phyloP scores from a whole-genome alignment of 495 filamentous ascomycete species.

The Penicillium lividum region DNA sequence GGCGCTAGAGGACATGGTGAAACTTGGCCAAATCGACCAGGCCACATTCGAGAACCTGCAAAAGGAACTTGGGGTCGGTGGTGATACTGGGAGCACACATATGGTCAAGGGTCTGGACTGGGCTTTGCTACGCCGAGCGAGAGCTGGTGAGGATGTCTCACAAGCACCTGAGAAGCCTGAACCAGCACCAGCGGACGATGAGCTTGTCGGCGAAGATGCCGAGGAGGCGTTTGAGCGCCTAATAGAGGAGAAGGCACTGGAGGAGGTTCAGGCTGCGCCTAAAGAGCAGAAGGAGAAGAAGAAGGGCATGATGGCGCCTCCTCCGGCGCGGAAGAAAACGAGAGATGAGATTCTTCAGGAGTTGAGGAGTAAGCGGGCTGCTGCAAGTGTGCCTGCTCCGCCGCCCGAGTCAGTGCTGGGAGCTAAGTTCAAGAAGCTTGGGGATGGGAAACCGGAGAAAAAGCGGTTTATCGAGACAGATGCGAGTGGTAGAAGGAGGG shows the following conservation, averaged over 20 bases:
- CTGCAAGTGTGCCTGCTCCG: slow-evolving; percentile 56
- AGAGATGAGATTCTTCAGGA: slow-evolving; percentile 82
- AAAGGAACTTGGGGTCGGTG: slow-evolving; percentile 73
- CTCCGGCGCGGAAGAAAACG: slow-evolving; percentile 65
- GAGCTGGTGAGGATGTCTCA: slow-evolving; percentile 69
- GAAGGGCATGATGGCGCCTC: slow-evolving; percentile 72
- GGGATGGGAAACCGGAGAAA: slow-evolving; percentile 55
- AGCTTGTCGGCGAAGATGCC: slow-evolving; percentile 42
- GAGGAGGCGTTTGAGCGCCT: slow-evolving; percentile 77
- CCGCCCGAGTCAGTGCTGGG: slow-evolving; percentile 60
- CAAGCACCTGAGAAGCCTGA: slow-evolving; percentile 22
- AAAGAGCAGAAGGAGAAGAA: slow-evolving; percentile 66
- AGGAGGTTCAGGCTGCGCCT: slow-evolving; percentile 44
- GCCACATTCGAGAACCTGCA: slow-evolving; percentile 70
- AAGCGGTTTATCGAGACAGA: slow-evolving; percentile 75
- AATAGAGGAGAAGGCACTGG: slow-evolving; percentile 63
- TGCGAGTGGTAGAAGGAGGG: slow-evolving; percentile 62
- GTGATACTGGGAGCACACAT: slow-evolving; percentile 76
- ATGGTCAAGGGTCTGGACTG: slow-evolving; percentile 91
- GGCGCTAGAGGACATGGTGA: slow-evolving; percentile 78
- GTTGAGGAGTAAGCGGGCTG: slow-evolving; percentile 69
- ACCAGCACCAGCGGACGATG: slow-evolving; percentile 10
- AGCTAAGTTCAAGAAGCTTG: slow-evolving; percentile 80
- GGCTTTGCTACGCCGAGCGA: slow-evolving; percentile 71
- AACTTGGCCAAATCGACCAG: slow-evolving; percentile 77